Evolutionary conservation across 1,139 yeast genomes (phyloP).

Genomic region (Pichia sp.): DNA sequence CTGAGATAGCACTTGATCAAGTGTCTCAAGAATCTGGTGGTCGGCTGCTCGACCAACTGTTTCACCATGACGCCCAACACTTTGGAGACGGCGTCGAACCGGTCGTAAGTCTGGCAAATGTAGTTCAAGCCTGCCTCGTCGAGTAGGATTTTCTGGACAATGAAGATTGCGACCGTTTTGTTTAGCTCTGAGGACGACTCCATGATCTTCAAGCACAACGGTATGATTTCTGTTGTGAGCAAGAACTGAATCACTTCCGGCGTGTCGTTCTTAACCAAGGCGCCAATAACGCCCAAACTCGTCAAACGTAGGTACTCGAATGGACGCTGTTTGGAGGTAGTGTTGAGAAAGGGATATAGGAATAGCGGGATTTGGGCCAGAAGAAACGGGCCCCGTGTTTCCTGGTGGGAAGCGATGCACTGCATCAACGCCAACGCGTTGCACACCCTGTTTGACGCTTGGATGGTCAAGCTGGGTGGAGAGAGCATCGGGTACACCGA

Average conservation of each 20-base stretch:
- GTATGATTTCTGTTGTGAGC: slow-evolving; percentile 90
- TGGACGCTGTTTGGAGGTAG: slow-evolving; percentile 86
- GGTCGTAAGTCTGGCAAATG: slow-evolving; percentile 90
- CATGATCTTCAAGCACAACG: slow-evolving; percentile 90
- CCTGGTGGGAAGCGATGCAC: slow-evolving; percentile 94
- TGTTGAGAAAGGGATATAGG: slow-evolving; percentile 87
- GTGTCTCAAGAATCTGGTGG: slow-evolving; percentile 84
- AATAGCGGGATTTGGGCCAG: slow-evolving; percentile 90
- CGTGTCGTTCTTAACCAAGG: slow-evolving; percentile 90
- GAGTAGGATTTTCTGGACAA: slow-evolving; percentile 83
- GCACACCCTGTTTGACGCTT: slow-evolving; percentile 90
- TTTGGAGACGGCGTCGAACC: slow-evolving; percentile 90
- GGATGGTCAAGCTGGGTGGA: slow-evolving; percentile 81
- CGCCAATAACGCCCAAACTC: slow-evolving; percentile 94
- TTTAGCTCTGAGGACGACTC: slow-evolving; percentile 91
- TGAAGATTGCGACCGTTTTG: slow-evolving; percentile 93
- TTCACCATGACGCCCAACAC: slow-evolving; percentile 88
- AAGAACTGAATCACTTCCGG: slow-evolving; percentile 91
- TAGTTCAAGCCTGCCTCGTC: slow-evolving; percentile 90
- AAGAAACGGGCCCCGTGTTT: slow-evolving; percentile 77
- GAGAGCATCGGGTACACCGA: slow-evolving; percentile 84
- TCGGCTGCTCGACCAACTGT: slow-evolving; percentile 64
- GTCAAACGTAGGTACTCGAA: slow-evolving; percentile 91
- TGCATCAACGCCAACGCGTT: slow-evolving; percentile 91
- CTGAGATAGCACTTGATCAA: slow-evolving; percentile 92